Base-by-base conservation (phyloP, 169 alveolate genomes). In the Perkinsus marinus region DNA sequence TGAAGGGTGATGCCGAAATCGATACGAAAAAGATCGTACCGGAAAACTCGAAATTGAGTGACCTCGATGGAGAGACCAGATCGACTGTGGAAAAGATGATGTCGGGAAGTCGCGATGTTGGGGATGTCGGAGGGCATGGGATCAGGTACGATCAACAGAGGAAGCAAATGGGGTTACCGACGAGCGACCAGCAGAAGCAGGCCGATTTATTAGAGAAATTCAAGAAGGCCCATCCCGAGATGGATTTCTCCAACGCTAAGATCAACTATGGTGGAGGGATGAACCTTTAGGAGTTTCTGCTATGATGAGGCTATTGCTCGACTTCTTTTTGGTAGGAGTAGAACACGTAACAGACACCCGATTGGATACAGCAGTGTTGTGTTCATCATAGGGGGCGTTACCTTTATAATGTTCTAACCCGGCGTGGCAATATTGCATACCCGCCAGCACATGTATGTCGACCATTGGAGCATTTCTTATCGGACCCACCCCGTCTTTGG, bases 81-180 rank as follows among this genome's bases (percentile, higher is more conserved):
- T 94, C 96, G 34, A 97, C 99, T 39, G 99, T 98, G 43, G 99
- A 98, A 92, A 98, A 98, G 96, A 98, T 98, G 99, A 96, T 98
- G 98, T 98, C 95, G 93, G 94, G 68, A 36, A 34, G 79, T 13
- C 22, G 7, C 5, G 7, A 57, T 57, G 79, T 30, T 57, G 22
- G 79, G 22, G 79, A 30, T 57, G 79, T 57, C 79, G 22, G 79
- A 57, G 22, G 3, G 34, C 7, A 2, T 57, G 92, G 94, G 97
- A 68, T 57, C 79, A 57, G 79, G 79, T 94, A 98, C 43, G 98
- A 97, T 89, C 98, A 96, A 92, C 94, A 96, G 93, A 98, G 95
- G 92, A 98, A 97, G 96, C 97, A 96, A 38, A 95, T 94, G 96
- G 98, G 99, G 57, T 92, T 97, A 46, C 99, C 99, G 26, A 98